phyloP scores from a whole-genome alignment of 208 protist genomes.

The Trypanosoma vivax region DNA sequence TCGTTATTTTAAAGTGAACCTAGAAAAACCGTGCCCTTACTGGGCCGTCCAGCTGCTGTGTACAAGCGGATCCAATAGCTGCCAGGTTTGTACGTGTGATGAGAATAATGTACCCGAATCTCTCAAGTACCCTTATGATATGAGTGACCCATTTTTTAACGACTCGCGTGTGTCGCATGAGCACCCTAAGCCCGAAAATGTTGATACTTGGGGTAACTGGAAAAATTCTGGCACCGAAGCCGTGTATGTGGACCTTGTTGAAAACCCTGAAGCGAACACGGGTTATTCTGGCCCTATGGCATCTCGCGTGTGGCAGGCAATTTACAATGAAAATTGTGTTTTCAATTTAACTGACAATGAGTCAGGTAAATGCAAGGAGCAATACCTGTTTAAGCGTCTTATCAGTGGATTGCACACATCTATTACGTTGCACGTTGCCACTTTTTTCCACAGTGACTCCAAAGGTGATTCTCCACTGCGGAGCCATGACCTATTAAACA shows the following conservation, averaged over 20 bases:
- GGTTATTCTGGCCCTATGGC: slow-evolving; percentile 78
- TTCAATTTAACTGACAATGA: neutral
- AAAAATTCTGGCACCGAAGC: slow-evolving; percentile 29
- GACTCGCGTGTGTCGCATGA: slow-evolving; percentile 25
- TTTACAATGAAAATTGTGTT: slow-evolving; percentile 84
- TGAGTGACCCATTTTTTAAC: slow-evolving; percentile 58
- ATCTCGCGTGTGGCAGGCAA: slow-evolving; percentile 67
- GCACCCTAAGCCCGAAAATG: slow-evolving; percentile 22
- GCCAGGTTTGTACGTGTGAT: slow-evolving; percentile 77
- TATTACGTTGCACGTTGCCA: slow-evolving; percentile 80
- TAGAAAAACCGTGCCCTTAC: slow-evolving; percentile 73
- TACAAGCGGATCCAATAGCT: slow-evolving; percentile 65
- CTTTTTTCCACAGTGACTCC: slow-evolving; percentile 76
- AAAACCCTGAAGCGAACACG: slow-evolving; percentile 83
- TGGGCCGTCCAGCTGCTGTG: slow-evolving; percentile 82
- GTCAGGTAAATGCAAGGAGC: slow-evolving; percentile 40
- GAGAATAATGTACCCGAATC: slow-evolving; percentile 58
- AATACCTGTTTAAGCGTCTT: slow-evolving; percentile 49
- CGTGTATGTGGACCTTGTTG: slow-evolving; percentile 75
- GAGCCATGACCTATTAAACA: slow-evolving; percentile 52
- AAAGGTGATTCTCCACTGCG: slow-evolving; percentile 49
- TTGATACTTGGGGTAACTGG: slow-evolving; percentile 57
- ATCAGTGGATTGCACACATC: slow-evolving; percentile 87
- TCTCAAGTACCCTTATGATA: slow-evolving; percentile 54
- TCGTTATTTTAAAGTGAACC: slow-evolving; percentile 86